These are phyloP conservation scores for Taiozyma sp. DNA, from an alignment of 1,139 yeast genomes.

Conservation along the genomic window DNA sequence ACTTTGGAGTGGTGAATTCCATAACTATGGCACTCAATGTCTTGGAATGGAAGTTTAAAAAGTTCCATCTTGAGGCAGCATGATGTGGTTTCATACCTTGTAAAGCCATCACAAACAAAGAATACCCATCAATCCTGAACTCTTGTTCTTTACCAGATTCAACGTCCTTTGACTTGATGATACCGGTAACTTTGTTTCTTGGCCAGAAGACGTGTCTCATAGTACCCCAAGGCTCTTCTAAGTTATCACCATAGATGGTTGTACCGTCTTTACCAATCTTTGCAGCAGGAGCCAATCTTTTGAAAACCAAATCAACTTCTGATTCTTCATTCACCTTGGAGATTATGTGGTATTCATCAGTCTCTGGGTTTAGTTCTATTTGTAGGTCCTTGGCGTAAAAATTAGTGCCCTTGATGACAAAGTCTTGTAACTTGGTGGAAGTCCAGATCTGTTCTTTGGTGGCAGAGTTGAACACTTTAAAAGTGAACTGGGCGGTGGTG, in stretches of 20 bases:
- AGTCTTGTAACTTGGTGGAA: conserved; percentile 82
- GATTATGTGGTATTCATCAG: conserved; percentile 51
- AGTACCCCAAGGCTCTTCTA: conserved; percentile 88
- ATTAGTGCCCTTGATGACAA: conserved; percentile 70
- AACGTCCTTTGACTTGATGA: conserved; percentile 34
- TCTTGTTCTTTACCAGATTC: conserved; percentile 21
- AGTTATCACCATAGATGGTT: conserved; percentile 80
- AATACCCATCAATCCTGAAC: conserved; percentile 44
- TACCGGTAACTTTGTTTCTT: conserved; percentile 67
- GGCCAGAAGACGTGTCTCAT: conserved; percentile 99
- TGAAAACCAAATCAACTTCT: conserved; percentile 64
- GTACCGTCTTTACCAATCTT: conserved; percentile 88
- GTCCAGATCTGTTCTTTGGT: conserved; percentile 60
- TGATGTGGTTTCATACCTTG: conserved; percentile 99
- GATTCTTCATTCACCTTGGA: conserved; percentile 68
- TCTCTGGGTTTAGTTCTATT: conserved; percentile 57
- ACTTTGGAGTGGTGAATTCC: conserved; percentile 94
- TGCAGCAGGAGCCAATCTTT: conserved; percentile 70
- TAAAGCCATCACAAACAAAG: conserved; percentile 95
- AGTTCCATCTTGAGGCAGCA: conserved; percentile 97
- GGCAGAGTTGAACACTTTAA: conserved; percentile 55
- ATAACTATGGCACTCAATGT: conserved; percentile 73
- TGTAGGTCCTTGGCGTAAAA: conserved; percentile 72
- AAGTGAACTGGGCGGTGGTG: conserved; percentile 93
- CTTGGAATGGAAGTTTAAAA: conserved; percentile 81